Percentiles rank a stretch among this genome's conserved stretches.
Evolutionary conservation across 768 basidiomycete species (phyloP).

Genomic region (Amanita jacksonii): DNA sequence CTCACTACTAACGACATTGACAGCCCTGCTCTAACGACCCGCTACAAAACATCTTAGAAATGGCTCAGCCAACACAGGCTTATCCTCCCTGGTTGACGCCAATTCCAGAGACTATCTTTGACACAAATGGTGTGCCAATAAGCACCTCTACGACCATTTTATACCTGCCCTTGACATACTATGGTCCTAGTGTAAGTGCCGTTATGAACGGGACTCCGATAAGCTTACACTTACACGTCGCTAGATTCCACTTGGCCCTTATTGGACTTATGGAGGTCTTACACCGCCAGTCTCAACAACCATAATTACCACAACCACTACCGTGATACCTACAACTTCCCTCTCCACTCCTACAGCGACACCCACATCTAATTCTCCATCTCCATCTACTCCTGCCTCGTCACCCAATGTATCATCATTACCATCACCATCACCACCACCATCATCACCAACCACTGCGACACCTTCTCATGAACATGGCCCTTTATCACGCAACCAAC

Average conservation of each 20-base stretch:
- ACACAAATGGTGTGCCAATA: constrained; percentile 41
- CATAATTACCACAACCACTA: constrained; percentile 17
- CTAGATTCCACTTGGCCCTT: constrained; percentile 66
- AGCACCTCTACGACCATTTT: constrained; percentile 49
- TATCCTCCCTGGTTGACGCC: constrained; percentile 68
- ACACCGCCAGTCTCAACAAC: constrained; percentile 27
- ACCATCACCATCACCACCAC: constrained; percentile 19
- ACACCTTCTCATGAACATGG: constrained; percentile 14
- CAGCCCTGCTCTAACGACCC: constrained; percentile 13
- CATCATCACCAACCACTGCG: constrained; percentile 14
- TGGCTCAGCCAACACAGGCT: constrained; percentile 56
- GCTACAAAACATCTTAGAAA: constrained; percentile 17
- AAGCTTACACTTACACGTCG: not conserved
- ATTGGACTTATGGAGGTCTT: constrained; percentile 71
- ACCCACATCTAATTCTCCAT: constrained; percentile 21
- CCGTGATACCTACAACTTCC: constrained; percentile 20
- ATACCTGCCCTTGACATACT: constrained; percentile 70
- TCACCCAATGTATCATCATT: constrained; percentile 10
- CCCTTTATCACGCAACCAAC: constrained; percentile 22
- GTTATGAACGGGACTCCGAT: too few species aligned
- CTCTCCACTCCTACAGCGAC: constrained; percentile 16
- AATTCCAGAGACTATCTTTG: constrained; percentile 40
- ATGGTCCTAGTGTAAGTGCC: constrained; percentile 66
- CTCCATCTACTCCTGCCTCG: constrained; percentile 19
- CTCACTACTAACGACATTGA: constrained; percentile 38